Conservation (phyloP, 2,329 filamentous ascomycete species). For the Pezicula carpinea region DNA sequence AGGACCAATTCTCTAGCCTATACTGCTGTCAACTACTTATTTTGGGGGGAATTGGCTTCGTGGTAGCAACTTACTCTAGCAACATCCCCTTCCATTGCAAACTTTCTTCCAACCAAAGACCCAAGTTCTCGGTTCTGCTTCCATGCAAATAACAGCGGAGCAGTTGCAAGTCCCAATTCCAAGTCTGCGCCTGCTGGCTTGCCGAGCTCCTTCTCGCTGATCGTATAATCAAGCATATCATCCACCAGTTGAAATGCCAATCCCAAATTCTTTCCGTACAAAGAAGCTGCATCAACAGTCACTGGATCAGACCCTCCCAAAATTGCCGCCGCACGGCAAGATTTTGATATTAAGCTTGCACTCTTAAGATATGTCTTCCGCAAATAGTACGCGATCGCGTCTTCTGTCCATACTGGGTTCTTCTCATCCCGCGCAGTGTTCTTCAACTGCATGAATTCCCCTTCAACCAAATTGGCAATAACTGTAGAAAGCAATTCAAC, state of each 20-base stretch:
- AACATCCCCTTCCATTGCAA: conserved; percentile 78
- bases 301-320: conserved; percentile 71
- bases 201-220: conserved; percentile 76
- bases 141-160: conserved; percentile 93
- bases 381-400: conserved; percentile 87
- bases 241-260: conserved; percentile 96
- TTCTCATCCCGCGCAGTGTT: conserved; percentile 88
- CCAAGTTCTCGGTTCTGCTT: conserved; percentile 82
- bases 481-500: conserved; percentile 92
- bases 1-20: conserved; percentile 85
- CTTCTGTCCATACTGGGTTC: conserved; percentile 80
- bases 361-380: conserved; percentile 99
- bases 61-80: conserved; percentile 58
- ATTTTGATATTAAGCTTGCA: conserved; percentile 92
- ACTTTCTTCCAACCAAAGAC: conserved; percentile 86
- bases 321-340: conserved; percentile 83
- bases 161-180: conserved; percentile 88
- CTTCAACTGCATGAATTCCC: conserved; percentile 99
- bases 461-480: conserved; percentile 95
- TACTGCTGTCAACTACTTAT: conserved; percentile 3
- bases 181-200: conserved; percentile 94
- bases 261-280: conserved; percentile 89
- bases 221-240: conserved; percentile 95
- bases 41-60: no score
- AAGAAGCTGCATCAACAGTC: conserved; percentile 86